Evolutionary conservation across 306 rosid genomes (phyloP), one percentile per base, ranked within the genome.

Genomic region (Rosa rugosa): DNA sequence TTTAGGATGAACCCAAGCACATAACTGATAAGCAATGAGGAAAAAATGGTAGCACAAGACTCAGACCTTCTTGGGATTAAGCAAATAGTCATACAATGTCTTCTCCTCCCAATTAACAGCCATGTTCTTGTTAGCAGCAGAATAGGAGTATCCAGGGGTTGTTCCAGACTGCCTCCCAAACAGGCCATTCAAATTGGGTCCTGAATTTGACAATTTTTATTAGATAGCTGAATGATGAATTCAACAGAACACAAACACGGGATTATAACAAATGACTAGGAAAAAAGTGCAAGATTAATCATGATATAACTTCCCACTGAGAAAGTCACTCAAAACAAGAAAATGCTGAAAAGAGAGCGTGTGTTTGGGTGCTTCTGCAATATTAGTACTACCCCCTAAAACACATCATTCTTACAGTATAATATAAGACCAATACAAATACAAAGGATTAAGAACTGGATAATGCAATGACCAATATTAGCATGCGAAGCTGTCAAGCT

Each of bases 81-180:
- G 93, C 88, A 93, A 88, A 87, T 93, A 93, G 74, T 93, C 97
- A 31, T 93, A 93, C 64, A 93, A 69, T 16, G 98, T 88, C 86
- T 93, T 93, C 46, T 93, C 98, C 79, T 91, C 97, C 98, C 98
- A 93, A 41, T 0, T 82, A 80, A 93, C 98, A 72, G 98, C 98
- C 98, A 86, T 93, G 85, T 83, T 90, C 88, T 93, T 93, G 92
- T 93, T 93, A 76, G 98, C 98, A 50, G 97, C 67, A 10, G 98
- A 93, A 69, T 93, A 93, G 12, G 98, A 93, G 81, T 91, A 93
- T 41, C 98, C 98, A 0, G 95, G 59, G 46, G 93, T 89, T n/a
- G 98, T 93, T 54, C 98, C 98, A 11, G 98, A 93, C 85, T 93
- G 98, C 91, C 98, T 90, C 81, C 98, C 98, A 34, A 93, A 88